phyloP scores from a whole-genome alignment of 345 rosid genomes.

The Hypericum perforatum region DNA sequence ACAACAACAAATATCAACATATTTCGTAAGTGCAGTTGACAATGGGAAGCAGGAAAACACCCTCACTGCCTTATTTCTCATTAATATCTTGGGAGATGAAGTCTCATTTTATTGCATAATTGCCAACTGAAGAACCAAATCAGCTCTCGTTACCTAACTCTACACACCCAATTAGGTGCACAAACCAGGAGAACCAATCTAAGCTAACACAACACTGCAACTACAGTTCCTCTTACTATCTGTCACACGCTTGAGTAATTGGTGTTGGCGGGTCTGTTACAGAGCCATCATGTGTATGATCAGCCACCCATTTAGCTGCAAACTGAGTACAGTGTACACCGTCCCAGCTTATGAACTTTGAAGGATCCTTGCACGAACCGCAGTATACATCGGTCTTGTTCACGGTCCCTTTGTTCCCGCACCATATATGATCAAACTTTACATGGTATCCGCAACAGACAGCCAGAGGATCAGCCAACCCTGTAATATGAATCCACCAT shows the following conservation, averaged over 20 bases:
- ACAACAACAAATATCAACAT: too few species aligned
- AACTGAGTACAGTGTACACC: conserved; percentile 48
- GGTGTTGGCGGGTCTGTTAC: conserved; percentile 55
- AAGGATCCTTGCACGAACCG: conserved; percentile 41
- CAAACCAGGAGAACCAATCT: too few species aligned
- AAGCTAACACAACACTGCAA: conserved; percentile 9
- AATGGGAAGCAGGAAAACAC: too few species aligned
- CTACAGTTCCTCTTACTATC: conserved; percentile 12
- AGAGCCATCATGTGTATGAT: conserved; percentile 47
- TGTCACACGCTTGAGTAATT: conserved; percentile 50
- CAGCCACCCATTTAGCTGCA: conserved; percentile 63
- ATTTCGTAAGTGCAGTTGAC: too few species aligned
- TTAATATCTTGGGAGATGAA: too few species aligned
- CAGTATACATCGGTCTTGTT: conserved; percentile 37
- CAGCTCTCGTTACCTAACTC: too few species aligned
- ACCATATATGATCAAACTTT: conserved; percentile 44
- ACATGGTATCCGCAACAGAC: conserved; percentile 57
- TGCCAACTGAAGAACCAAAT: too few species aligned
- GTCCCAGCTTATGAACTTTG: conserved; percentile 40
- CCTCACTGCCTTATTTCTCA: too few species aligned
- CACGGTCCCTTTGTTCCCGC: conserved; percentile 32
- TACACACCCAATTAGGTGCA: too few species aligned
- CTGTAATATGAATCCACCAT: conserved; percentile 14
- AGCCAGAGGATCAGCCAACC: conserved; percentile 40
- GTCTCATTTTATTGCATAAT: too few species aligned